A percentile compares a stretch with the other conserved stretches of the same genome.
phyloP scores from a whole-genome alignment of 2,329 filamentous ascomycete genomes.

The Botrytis fragariae region DNA sequence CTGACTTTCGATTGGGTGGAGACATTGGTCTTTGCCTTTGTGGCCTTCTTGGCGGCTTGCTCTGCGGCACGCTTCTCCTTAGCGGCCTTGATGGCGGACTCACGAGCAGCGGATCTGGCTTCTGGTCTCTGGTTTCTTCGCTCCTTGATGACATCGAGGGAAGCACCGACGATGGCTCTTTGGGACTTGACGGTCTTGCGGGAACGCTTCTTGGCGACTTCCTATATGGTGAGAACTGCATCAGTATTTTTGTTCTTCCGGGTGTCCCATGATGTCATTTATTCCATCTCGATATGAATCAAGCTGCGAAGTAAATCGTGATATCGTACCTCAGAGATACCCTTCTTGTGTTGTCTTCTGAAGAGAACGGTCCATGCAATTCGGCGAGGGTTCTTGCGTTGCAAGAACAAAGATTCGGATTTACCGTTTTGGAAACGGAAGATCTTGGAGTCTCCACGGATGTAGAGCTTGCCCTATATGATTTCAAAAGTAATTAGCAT shows the following conservation, averaged over 20 bases:
- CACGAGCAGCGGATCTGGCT: slow-evolving; percentile 87
- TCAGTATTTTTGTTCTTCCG: slow-evolving; percentile 8
- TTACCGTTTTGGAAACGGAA: slow-evolving; percentile 99
- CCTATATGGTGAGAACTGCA: slow-evolving; percentile 54
- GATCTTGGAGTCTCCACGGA: slow-evolving; percentile 99
- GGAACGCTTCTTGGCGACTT: slow-evolving; percentile 99
- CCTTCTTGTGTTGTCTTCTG: slow-evolving; percentile 99
- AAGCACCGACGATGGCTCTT: slow-evolving; percentile 98
- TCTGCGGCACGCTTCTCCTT: slow-evolving; percentile 96
- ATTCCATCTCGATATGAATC: background rate
- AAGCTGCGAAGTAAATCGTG: background rate
- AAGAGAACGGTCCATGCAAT: slow-evolving; percentile 98
- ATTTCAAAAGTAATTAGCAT: slow-evolving; percentile 34
- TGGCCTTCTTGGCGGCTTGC: slow-evolving; percentile 93
- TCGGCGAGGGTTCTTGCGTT: slow-evolving; percentile 99
- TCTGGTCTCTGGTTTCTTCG: slow-evolving; percentile 91
- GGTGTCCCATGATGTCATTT: slow-evolving; percentile 14
- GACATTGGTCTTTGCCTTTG: slow-evolving; percentile 94
- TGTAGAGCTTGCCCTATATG: slow-evolving; percentile 92
- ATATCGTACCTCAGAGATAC: slow-evolving; percentile 95
- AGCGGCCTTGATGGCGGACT: slow-evolving; percentile 88
- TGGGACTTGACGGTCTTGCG: slow-evolving; percentile 98
- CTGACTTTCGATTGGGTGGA: slow-evolving; percentile 66
- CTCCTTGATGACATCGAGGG: slow-evolving; percentile 99
- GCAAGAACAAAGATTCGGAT: slow-evolving; percentile 98